phyloP scores from a whole-genome alignment of 345 rosid genomes.

The Cardamine chenopodiifolia region DNA sequence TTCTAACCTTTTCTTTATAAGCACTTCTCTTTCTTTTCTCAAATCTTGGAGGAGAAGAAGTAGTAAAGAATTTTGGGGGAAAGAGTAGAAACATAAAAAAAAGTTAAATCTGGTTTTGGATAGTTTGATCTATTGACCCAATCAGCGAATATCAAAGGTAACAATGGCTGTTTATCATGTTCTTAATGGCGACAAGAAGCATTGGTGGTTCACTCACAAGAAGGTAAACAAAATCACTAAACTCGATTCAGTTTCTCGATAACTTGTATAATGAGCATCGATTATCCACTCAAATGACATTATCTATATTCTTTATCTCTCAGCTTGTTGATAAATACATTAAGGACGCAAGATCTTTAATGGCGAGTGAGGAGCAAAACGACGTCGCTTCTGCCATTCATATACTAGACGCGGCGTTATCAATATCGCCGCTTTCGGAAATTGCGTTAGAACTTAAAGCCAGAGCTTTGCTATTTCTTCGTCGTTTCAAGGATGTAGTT shows the following conservation, averaged over 20 bases:
- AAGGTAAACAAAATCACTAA: conserved; percentile 52
- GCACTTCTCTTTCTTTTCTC: conserved; percentile 44
- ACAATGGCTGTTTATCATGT: conserved; percentile 42
- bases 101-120: conserved; percentile 3
- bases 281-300: background rate
- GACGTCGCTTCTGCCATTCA: conserved; percentile 62
- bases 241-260: background rate
- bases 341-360: conserved; percentile 62
- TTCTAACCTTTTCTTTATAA: conserved; percentile 41
- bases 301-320: background rate
- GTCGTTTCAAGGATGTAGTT: conserved; percentile 75
- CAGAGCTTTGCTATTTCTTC: conserved; percentile 62
- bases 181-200: conserved; percentile 58
- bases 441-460: conserved; percentile 81
- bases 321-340: conserved; percentile 72
- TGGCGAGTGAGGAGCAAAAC: conserved; percentile 58
- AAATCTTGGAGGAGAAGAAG: conserved; percentile 41
- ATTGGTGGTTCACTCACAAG: conserved; percentile 90
- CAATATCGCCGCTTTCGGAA: conserved; percentile 69
- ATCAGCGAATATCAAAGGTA: too few relatives aligned
- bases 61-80: conserved; percentile 36
- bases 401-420: conserved; percentile 68
- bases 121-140: conserved; percentile 15
- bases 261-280: background rate
- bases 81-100: conserved; percentile 7